Percentiles rank a stretch among this genome's conserved stretches.
These are phyloP conservation scores for Chalciporus piperatus DNA, from an alignment of 768 basidiomycete species.

Conservation along the genomic window DNA sequence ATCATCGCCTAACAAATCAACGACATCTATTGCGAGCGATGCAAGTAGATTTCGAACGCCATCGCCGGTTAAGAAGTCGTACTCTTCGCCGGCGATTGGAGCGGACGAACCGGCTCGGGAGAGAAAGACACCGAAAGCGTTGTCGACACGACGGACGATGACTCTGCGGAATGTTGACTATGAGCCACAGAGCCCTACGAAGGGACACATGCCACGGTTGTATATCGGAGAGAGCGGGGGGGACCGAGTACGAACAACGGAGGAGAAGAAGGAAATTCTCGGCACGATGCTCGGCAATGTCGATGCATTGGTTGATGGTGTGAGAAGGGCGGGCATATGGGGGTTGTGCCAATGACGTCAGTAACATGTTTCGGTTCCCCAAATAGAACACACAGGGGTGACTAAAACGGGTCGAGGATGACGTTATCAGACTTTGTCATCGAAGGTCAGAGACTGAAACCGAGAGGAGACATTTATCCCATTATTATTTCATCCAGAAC, in stretches of 20 bases:
- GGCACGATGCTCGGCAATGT: conserved; percentile 88
- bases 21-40: conserved; percentile 37
- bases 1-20: conserved; percentile 33
- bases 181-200: conserved; percentile 70
- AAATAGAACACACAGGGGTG: too few relatives aligned
- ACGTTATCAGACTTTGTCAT: too few relatives aligned
- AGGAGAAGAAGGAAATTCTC: conserved; percentile 80
- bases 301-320: conserved; percentile 84
- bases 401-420: too few relatives aligned
- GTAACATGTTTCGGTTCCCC: neutral
- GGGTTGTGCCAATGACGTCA: conserved; percentile 49
- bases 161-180: conserved; percentile 75
- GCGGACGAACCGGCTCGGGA: conserved; percentile 24
- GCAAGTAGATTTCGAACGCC: conserved; percentile 31
- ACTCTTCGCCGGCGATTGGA: conserved; percentile 17
- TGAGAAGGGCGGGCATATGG: conserved; percentile 86
- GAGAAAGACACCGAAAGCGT: conserved; percentile 20
- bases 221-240: conserved; percentile 24
- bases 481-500: too few relatives aligned
- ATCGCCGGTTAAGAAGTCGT: conserved; percentile 43
- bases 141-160: conserved; percentile 46
- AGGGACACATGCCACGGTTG: conserved; percentile 34
- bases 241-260: conserved; percentile 51
- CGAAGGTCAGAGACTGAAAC: too few relatives aligned
- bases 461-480: too few relatives aligned